phyloP scores from a whole-genome alignment of 2,329 filamentous ascomycete genomes.

The Fusarium siculi region DNA sequence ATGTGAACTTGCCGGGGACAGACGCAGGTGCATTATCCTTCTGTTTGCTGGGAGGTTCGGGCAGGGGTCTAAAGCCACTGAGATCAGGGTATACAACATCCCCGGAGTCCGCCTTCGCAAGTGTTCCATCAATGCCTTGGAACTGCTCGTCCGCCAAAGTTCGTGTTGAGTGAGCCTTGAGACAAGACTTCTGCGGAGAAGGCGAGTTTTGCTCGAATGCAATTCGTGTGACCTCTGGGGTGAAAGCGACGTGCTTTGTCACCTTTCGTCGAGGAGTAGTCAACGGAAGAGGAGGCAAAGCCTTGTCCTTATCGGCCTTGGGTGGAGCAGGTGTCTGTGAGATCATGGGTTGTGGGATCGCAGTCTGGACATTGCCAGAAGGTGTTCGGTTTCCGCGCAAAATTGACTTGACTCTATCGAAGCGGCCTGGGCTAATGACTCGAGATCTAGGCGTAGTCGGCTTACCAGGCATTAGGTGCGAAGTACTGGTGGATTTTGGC shows the following conservation, averaged over 20 bases:
- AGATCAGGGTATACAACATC: slow-evolving; percentile 66
- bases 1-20: slow-evolving; percentile 69
- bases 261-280: slow-evolving; percentile 75
- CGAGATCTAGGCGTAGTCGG: slow-evolving; percentile 49
- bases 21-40: slow-evolving; percentile 50
- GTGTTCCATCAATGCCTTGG: slow-evolving; percentile 45
- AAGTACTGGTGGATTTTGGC: slow-evolving; percentile 65
- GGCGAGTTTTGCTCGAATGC: slow-evolving; percentile 60
- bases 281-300: slow-evolving; percentile 62
- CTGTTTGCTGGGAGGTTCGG: slow-evolving; percentile 40
- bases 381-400: slow-evolving; percentile 56
- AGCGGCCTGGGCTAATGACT: slow-evolving; percentile 60
- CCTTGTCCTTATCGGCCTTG: slow-evolving; percentile 64
- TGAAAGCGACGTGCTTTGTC: slow-evolving; percentile 83
- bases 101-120: slow-evolving; percentile 41
- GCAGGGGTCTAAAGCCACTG: slow-evolving; percentile 52
- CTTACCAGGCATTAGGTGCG: slow-evolving; percentile 47
- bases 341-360: slow-evolving; percentile 58
- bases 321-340: slow-evolving; percentile 61
- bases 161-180: slow-evolving; percentile 53
- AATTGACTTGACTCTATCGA: slow-evolving; percentile 69
- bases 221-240: slow-evolving; percentile 70
- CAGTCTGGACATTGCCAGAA: slow-evolving; percentile 55
- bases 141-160: slow-evolving; percentile 42
- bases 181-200: slow-evolving; percentile 65